phyloP scores from a whole-genome alignment of 106 monocot species.

The Platanthera zijinensis region DNA sequence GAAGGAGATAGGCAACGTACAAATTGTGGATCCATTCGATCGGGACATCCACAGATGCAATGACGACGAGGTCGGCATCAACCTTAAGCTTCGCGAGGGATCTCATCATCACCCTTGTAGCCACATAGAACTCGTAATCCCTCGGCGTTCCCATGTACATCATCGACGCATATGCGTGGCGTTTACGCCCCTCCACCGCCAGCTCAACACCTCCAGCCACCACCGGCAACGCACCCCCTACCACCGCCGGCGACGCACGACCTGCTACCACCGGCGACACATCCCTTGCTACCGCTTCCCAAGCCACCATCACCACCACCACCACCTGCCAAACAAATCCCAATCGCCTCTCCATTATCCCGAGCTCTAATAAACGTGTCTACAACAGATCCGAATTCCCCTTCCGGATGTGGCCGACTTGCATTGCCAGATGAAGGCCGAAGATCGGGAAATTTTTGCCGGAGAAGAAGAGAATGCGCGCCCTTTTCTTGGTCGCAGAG shows the following conservation, averaged over 20 bases:
- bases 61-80: conserved; percentile 93
- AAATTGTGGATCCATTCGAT: conserved; percentile 46
- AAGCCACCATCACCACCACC: background rate
- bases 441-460: background rate
- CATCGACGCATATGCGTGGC: conserved; percentile 89
- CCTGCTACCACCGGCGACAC: background rate
- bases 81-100: conserved; percentile 55
- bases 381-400: background rate
- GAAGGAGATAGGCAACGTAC: conserved; percentile 20
- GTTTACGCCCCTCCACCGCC: conserved; percentile 7
- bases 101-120: conserved; percentile 87
- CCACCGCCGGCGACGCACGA: background rate
- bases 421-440: conserved; percentile 1
- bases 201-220: background rate
- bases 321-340: background rate
- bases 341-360: conserved; percentile 5
- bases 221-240: background rate
- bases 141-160: conserved; percentile 99
- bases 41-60: conserved; percentile 90
- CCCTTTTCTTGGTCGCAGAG: background rate
- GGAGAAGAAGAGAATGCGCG: background rate
- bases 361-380: background rate
- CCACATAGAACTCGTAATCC: conserved; percentile 99
- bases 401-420: background rate
- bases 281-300: background rate